These are phyloP conservation scores for Colletotrichum tanaceti DNA, from an alignment of 2,329 filamentous ascomycete genomes.

Conservation along the genomic window DNA sequence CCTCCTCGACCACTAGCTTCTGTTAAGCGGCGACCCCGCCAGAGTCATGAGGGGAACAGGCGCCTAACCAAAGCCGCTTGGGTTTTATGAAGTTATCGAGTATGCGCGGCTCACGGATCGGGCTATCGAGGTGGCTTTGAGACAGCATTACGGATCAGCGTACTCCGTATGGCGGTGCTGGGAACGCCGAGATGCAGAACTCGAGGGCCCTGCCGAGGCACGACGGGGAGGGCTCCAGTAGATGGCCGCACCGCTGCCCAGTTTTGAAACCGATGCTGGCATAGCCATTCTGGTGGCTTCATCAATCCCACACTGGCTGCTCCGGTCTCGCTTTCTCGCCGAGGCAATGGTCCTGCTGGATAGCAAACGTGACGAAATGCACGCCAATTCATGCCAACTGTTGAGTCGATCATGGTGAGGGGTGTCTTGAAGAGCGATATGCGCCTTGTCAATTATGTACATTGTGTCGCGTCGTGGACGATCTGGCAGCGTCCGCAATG, in stretches of 20 bases:
- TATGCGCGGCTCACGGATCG: slow-evolving; percentile 17
- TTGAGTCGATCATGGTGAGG: slow-evolving; percentile 30
- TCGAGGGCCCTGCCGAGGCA: slow-evolving; percentile 6
- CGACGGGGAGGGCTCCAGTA: slow-evolving; percentile 1
- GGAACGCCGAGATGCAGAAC: slow-evolving; percentile 35
- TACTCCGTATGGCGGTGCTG: slow-evolving; percentile 22
- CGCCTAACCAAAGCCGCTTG: background rate
- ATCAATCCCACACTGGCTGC: slow-evolving; percentile 18
- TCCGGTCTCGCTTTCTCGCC: slow-evolving; percentile 34
- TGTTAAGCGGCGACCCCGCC: slow-evolving; percentile 27
- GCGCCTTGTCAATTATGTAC: slow-evolving; percentile 37
- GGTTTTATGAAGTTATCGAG: slow-evolving; percentile 31
- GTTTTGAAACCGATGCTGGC: slow-evolving; percentile 29
- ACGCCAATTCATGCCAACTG: slow-evolving; percentile 17
- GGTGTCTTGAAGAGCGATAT: slow-evolving; percentile 29
- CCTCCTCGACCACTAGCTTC: slow-evolving; percentile 31
- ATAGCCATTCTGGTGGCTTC: slow-evolving; percentile 35
- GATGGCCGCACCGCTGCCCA: slow-evolving; percentile 17
- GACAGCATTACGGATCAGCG: slow-evolving; percentile 29
- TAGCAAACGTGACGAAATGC: slow-evolving; percentile 7
- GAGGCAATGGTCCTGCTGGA: slow-evolving; percentile 9
- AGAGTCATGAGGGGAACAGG: slow-evolving; percentile 18
- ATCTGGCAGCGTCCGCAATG: slow-evolving; percentile 17
- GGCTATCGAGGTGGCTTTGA: slow-evolving; percentile 21
- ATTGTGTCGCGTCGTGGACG: slow-evolving; percentile 12